phyloP scores from a whole-genome alignment of 1,284 basidiomycete species.

The Apiotrichum montevideense region DNA sequence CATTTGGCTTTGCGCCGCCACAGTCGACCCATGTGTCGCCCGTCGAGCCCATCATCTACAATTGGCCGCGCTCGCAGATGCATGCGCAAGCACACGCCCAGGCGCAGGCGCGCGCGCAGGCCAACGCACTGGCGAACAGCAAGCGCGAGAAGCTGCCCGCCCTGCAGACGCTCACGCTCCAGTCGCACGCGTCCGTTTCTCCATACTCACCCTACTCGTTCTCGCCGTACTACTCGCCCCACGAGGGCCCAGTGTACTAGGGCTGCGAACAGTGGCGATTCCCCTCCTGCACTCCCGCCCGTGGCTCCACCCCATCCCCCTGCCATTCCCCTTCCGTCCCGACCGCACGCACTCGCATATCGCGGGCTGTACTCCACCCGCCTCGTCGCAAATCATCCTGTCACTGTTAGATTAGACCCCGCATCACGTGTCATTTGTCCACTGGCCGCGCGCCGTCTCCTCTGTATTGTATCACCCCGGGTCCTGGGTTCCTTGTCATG shows the following conservation, averaged over 20 bases:
- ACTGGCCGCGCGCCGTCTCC: neutral
- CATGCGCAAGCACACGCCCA: too few relatives aligned
- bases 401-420: too few relatives aligned
- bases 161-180: neutral
- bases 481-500: slow-evolving; percentile 2
- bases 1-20: neutral
- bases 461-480: neutral
- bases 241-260: neutral
- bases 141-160: neutral
- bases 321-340: too few relatives aligned
- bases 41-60: neutral
- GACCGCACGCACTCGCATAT: too few relatives aligned
- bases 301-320: neutral
- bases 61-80: too few relatives aligned
- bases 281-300: neutral
- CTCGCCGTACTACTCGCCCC: neutral
- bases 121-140: too few relatives aligned
- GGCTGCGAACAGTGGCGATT: neutral
- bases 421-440: too few relatives aligned
- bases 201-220: neutral
- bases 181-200: neutral
- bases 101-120: too few relatives aligned
- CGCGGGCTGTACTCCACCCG: too few relatives aligned
- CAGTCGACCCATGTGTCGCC: neutral
- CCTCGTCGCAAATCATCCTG: too few relatives aligned